Percentiles rank a stretch among this genome's conserved stretches.
Evolutionary conservation across 1,284 basidiomycete genomes (phyloP).

Genomic region (Malassezia furfur): DNA sequence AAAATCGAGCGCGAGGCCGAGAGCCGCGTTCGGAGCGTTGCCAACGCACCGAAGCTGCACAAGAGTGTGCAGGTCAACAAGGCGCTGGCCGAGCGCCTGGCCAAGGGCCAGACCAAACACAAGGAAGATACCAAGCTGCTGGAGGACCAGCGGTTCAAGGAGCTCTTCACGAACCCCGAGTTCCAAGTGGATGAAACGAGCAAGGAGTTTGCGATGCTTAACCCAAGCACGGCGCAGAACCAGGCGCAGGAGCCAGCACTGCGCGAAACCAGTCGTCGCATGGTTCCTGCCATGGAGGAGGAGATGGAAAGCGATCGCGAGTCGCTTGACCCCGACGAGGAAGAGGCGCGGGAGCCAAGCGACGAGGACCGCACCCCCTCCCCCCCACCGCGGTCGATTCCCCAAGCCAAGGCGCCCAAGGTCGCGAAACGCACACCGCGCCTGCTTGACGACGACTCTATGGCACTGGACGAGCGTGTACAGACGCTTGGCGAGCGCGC

Average conservation of each 20-base stretch:
- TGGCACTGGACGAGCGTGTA: slow-evolving; percentile 25
- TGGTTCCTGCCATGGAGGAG: slow-evolving; percentile 76
- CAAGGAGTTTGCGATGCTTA: slow-evolving; percentile 79
- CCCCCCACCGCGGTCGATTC: slow-evolving; percentile 48
- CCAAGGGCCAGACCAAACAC: slow-evolving; percentile 42
- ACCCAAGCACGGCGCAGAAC: slow-evolving; percentile 62
- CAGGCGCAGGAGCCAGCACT: not conserved
- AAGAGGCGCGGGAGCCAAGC: slow-evolving; percentile 17
- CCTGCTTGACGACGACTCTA: not conserved
- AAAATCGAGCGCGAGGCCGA: slow-evolving; percentile 89
- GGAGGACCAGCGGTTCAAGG: slow-evolving; percentile 77
- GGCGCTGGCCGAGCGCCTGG: slow-evolving; percentile 74
- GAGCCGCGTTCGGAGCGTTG: slow-evolving; percentile 64
- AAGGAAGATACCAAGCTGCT: slow-evolving; percentile 54
- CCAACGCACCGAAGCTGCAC: slow-evolving; percentile 24
- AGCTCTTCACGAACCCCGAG: slow-evolving; percentile 84
- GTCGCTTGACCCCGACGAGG: slow-evolving; percentile 53
- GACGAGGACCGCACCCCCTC: not conserved
- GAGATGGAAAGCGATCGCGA: slow-evolving; percentile 70
- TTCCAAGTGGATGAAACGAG: slow-evolving; percentile 82
- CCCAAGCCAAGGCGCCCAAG: not conserved
- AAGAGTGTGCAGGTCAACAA: slow-evolving; percentile 72
- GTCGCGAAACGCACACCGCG: not conserved
- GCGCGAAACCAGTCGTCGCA: slow-evolving; percentile 41
- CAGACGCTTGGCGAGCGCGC: slow-evolving; percentile 37